Conservation (phyloP, 495 filamentous ascomycete genomes). For the Jackrogersella multiformis region DNA sequence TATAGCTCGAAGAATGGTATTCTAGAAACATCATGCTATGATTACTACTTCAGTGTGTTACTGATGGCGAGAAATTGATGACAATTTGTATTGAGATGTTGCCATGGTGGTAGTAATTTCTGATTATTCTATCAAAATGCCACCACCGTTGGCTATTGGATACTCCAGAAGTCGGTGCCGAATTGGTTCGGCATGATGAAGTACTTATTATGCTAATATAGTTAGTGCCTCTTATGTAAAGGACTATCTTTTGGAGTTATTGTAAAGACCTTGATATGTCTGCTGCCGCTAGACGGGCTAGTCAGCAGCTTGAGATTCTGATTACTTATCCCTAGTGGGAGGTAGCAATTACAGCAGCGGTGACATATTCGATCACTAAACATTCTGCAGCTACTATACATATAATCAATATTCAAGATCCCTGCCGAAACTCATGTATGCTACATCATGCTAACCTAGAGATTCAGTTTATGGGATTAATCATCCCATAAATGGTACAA, state of each 20-base stretch:
- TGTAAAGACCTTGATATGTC: not conserved
- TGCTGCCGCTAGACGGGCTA: not conserved
- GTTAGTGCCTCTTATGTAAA: not conserved
- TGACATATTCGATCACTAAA: constrained; percentile 1
- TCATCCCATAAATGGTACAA: not conserved
- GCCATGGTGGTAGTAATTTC: constrained; percentile 20
- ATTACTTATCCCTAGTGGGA: constrained; percentile 14
- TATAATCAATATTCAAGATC: not conserved
- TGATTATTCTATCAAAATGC: constrained; percentile 41
- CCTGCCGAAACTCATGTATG: not conserved
- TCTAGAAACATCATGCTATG: not conserved
- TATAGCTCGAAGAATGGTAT: not conserved
- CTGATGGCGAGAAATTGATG: not conserved
- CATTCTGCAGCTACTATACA: not conserved
- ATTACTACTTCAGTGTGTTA: not conserved
- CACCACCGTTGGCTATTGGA: constrained; percentile 22
- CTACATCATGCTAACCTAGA: not conserved
- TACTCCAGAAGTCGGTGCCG: not conserved
- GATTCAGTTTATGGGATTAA: not conserved
- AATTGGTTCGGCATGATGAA: not conserved
- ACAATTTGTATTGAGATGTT: not conserved
- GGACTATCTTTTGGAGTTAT: not conserved
- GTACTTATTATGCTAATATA: not conserved
- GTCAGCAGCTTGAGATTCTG: not conserved
- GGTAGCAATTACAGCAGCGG: not conserved